Conservation (phyloP, 371 early-diverging fungal species). For the Mortierella sp. region DNA sequence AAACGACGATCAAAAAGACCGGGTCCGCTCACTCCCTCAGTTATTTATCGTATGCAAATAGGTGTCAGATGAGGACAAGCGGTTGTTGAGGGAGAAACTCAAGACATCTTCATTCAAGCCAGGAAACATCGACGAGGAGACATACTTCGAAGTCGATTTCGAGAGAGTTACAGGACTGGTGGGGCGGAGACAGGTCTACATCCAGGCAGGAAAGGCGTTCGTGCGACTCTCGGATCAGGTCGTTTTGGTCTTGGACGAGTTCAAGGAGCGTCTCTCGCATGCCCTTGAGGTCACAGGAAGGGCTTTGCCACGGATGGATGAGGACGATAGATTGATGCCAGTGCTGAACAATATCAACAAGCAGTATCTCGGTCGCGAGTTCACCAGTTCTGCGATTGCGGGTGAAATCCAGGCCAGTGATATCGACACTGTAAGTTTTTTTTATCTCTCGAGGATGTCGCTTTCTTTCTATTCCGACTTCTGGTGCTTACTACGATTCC, state of each 20-base stretch:
- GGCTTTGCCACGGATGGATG: slow-evolving; percentile 90
- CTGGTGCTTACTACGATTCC: background rate
- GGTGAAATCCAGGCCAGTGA: slow-evolving; percentile 74
- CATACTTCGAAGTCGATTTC: slow-evolving; percentile 85
- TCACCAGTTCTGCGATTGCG: slow-evolving; percentile 60
- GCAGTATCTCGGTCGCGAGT: slow-evolving; percentile 82
- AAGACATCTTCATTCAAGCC: slow-evolving; percentile 38
- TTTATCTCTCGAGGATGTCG: background rate
- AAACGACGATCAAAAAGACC: background rate
- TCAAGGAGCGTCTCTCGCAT: slow-evolving; percentile 69
- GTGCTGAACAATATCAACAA: slow-evolving; percentile 88
- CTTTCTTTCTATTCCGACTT: background rate
- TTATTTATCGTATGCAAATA: slow-evolving; percentile 13
- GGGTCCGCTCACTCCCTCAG: background rate
- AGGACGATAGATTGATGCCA: slow-evolving; percentile 93
- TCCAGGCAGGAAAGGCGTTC: slow-evolving; percentile 87
- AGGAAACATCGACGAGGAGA: slow-evolving; percentile 39
- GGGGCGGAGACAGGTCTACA: slow-evolving; percentile 74
- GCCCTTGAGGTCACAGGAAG: slow-evolving; percentile 78
- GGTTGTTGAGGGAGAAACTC: slow-evolving; percentile 53
- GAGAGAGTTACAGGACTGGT: slow-evolving; percentile 89
- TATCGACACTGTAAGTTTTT: slow-evolving; percentile 70
- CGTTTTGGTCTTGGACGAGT: slow-evolving; percentile 85
- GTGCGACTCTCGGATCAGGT: slow-evolving; percentile 84
- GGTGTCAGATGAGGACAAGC: slow-evolving; percentile 53